Evolutionary conservation across 176 grass and related monocot genomes (phyloP).

Genomic region (Zoysia japonica): DNA sequence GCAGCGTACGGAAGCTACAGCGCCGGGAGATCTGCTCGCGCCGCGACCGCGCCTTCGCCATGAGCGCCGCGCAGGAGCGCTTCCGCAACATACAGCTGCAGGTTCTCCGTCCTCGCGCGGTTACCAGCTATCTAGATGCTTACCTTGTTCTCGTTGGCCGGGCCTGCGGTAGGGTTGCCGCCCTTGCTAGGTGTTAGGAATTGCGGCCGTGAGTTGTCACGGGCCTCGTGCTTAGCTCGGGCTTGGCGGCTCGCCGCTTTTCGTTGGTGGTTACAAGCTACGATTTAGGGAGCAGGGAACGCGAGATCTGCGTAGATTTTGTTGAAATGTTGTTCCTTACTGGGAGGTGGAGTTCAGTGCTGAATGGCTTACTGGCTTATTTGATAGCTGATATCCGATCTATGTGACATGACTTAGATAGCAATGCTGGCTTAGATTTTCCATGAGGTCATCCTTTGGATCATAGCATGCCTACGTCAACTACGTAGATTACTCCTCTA

Average conservation of each 20-base stretch:
- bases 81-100: constrained; percentile 88
- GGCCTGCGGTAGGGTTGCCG: background rate
- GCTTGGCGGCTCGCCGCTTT: background rate
- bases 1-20: constrained; percentile 83
- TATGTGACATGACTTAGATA: background rate
- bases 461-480: background rate
- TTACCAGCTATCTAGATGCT: background rate
- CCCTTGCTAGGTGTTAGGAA: background rate
- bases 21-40: constrained; percentile 79
- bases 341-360: background rate
- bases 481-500: background rate
- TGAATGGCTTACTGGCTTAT: background rate
- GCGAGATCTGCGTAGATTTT: constrained; percentile 20
- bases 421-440: background rate
- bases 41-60: constrained; percentile 68
- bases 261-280: background rate
- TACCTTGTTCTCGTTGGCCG: constrained; percentile 1
- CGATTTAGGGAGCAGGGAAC: background rate
- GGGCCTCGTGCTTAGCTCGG: background rate
- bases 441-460: background rate
- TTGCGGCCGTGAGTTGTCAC: background rate
- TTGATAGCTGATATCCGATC: background rate
- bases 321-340: constrained; percentile 8
- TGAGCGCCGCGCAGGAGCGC: constrained; percentile 83
- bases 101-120: constrained; percentile 36